Percentiles rank a stretch among this genome's conserved stretches.
These are phyloP conservation scores for Ustilago tritici DNA, from an alignment of 1,284 basidiomycete species.

Conservation along the genomic window DNA sequence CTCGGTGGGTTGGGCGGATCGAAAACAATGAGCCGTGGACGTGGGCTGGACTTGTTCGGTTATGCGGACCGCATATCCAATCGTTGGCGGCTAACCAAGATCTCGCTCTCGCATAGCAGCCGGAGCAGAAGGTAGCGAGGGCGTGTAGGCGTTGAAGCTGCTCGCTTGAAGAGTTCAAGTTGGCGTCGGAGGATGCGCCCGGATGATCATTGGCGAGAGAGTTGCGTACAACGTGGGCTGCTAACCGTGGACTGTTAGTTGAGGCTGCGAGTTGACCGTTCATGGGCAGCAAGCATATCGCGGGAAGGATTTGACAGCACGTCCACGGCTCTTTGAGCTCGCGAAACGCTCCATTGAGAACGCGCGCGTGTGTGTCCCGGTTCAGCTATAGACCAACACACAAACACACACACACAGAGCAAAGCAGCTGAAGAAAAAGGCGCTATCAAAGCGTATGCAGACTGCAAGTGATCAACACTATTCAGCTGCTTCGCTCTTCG, in stretches of 20 bases:
- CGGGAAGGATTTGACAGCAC: background rate
- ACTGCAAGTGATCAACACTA: conserved; percentile 14
- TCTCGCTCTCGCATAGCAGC: background rate
- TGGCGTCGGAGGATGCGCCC: background rate
- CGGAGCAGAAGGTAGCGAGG: background rate
- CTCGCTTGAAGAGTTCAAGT: background rate
- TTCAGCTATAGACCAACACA: background rate
- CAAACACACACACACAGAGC: background rate
- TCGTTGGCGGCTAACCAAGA: background rate
- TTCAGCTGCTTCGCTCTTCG: background rate
- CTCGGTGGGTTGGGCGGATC: background rate
- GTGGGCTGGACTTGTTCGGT: background rate
- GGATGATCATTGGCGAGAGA: background rate
- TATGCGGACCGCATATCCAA: background rate
- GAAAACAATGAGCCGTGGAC: background rate
- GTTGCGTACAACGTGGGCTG: background rate
- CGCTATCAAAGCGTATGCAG: conserved; percentile 6
- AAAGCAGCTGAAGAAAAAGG: background rate
- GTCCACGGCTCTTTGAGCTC: background rate
- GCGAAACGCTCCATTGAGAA: background rate
- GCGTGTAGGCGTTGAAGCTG: background rate
- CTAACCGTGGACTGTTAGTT: background rate
- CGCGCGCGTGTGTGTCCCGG: background rate
- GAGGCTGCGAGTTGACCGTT: background rate
- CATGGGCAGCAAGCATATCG: background rate